A percentile compares a stretch with the other conserved stretches of the same genome.
Evolutionary conservation across 2,329 filamentous ascomycete species (phyloP).

Genomic region (Hirsutella rhossiliensis): DNA sequence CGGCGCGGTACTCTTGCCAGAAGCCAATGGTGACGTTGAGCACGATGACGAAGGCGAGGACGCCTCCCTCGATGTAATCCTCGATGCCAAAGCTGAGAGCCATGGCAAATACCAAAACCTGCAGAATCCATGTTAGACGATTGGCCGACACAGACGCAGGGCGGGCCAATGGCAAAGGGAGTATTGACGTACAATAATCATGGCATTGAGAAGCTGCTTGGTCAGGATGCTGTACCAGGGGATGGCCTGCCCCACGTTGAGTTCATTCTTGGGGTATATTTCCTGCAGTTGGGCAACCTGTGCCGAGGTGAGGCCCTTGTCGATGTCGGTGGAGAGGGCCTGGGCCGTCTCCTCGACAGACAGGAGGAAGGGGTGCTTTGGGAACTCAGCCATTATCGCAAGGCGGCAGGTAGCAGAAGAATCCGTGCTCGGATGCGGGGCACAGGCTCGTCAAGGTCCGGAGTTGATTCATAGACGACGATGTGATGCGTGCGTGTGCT

Average conservation of each 20-base stretch:
- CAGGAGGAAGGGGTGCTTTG: conserved; percentile 49
- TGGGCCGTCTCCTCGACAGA: conserved; percentile 48
- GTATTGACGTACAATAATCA: conserved; percentile 50
- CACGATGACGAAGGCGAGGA: conserved; percentile 54
- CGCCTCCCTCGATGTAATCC: conserved; percentile 56
- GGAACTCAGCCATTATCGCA: conserved; percentile 26
- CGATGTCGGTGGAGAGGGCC: conserved; percentile 49
- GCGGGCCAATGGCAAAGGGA: not conserved
- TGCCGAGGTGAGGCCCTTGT: conserved; percentile 50
- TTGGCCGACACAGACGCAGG: not conserved
- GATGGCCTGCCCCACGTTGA: conserved; percentile 56
- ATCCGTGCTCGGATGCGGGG: conserved; percentile 4
- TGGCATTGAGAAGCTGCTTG: conserved; percentile 64
- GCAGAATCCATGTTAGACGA: not conserved
- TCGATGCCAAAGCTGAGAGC: conserved; percentile 54
- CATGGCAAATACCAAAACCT: conserved; percentile 72
- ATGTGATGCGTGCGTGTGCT: not conserved
- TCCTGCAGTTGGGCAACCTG: conserved; percentile 47
- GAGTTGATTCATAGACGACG: conserved; percentile 10
- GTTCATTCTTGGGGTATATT: conserved; percentile 55
- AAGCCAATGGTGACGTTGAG: conserved; percentile 60
- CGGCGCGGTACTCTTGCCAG: conserved; percentile 51
- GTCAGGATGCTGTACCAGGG: conserved; percentile 61
- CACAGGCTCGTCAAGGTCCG: conserved; percentile 4
- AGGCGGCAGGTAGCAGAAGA: conserved; percentile 2